Base-by-base conservation (phyloP, 345 rosid species). In the Gynandropsis gynandra region DNA sequence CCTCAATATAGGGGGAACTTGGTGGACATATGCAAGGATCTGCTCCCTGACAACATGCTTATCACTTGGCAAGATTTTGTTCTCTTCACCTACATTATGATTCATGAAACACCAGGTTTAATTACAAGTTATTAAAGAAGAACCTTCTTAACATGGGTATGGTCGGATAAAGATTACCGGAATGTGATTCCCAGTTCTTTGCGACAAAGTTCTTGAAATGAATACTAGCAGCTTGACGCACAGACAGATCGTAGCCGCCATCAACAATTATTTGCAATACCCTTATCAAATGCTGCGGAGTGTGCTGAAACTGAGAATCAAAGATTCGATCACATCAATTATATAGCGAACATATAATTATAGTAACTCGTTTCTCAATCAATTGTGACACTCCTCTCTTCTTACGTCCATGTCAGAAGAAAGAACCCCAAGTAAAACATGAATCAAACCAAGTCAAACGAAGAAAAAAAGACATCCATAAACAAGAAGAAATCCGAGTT, bases 171-270 rank as follows among this genome's bases (percentile, higher is more conserved):
- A 7, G 53, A 41, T 16, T 34, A 66, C 71, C 71, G 48, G 71
- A 66, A 43, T 48, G 65, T 13, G 96, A 96, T 9, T 72, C 73
- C 99, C 99, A 93, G 18, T 88, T 73, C 80, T 80, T 93, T 10
- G 85, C 95, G 11, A 88, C 69, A 64, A 88, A 85, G 69, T 93
- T 88, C 70, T 93, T 93, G 76, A 93, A 88, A 69, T 93, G 97
- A 58, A 93, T 93, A 65, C 89, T 83, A 31, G 99, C 99, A 47
- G 80, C 82, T 69, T 93, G 99, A 21, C 99, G 88, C 47, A 93
- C 83, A 0, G 87, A 69, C 74, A 75, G 54, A 43, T 88, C 89
- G 10, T 76, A 83, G 38, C 67, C 77, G 63, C 66, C 75, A 51
- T 88, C 99, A 55, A 93, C 82, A 39, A 85, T 82, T 55, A 93